Conservation (phyloP, 192 early-diverging fungal genomes). For the Podila clonocystis region DNA sequence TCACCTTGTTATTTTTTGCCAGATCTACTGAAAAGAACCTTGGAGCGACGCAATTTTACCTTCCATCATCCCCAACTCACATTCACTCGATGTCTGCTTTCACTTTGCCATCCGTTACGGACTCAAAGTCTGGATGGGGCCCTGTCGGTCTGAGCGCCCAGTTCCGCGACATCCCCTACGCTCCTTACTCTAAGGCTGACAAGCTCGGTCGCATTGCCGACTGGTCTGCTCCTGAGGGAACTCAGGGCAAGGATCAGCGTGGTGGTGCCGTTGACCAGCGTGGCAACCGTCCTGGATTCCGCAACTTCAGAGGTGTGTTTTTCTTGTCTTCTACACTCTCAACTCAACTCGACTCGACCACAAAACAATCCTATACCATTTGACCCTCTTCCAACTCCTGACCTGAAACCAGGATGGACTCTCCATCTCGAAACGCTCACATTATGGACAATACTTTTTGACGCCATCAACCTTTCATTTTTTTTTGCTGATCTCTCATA, state of each 20-base stretch:
- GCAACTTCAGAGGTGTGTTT: conserved; percentile 52
- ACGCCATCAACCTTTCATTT: not conserved
- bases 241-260: conserved; percentile 66
- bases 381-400: not conserved
- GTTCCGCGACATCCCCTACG: conserved; percentile 89
- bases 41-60: conserved; percentile 1
- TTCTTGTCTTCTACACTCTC: not conserved
- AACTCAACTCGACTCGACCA: not conserved
- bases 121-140: conserved; percentile 92
- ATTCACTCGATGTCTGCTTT: conserved; percentile 60
- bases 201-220: conserved; percentile 95
- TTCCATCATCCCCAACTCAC: conserved; percentile 5
- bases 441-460: too few species aligned
- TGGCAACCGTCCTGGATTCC: conserved; percentile 49
- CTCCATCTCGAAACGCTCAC: too few species aligned
- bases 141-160: conserved; percentile 75
- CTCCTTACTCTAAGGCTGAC: conserved; percentile 95
- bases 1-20: conserved; percentile 1
- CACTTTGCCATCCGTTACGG: conserved; percentile 79
- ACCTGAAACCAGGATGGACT: too few species aligned
- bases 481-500: not conserved
- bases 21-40: not conserved
- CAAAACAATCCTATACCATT: not conserved
- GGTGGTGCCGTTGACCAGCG: conserved; percentile 58
- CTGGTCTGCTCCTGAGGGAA: conserved; percentile 82